Percentiles rank a stretch among this genome's conserved stretches.
Evolutionary conservation across 345 rosid genomes (phyloP).

Genomic region (Geranium rotundifolium): DNA sequence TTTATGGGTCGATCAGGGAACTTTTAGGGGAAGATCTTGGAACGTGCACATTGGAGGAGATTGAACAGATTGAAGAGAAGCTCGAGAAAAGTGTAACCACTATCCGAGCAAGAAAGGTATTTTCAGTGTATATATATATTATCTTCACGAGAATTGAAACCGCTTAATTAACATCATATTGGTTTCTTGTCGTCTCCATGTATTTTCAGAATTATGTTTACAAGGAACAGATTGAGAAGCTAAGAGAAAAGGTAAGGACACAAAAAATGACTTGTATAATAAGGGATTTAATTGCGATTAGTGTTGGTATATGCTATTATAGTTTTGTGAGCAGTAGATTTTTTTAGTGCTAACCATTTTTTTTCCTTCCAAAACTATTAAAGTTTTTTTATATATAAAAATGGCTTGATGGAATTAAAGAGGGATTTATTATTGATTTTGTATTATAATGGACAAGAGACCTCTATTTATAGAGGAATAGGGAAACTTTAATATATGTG

Average conservation of each 20-base stretch:
- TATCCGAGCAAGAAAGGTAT: slow-evolving; percentile 1
- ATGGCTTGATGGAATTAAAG: too few species aligned
- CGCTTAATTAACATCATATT: neutral
- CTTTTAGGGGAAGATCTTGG: neutral
- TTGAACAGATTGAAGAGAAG: neutral
- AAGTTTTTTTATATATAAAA: too few species aligned
- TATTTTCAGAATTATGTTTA: neutral
- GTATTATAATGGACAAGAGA: too few species aligned
- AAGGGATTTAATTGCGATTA: too few species aligned
- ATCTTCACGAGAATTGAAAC: neutral
- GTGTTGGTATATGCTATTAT: too few species aligned
- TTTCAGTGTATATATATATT: neutral
- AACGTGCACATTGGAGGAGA: neutral
- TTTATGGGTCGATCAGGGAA: neutral
- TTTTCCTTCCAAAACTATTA: too few species aligned
- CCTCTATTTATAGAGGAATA: too few species aligned
- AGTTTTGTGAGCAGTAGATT: too few species aligned
- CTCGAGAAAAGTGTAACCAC: slow-evolving; percentile 1
- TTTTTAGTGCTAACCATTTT: too few species aligned
- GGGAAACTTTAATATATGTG: too few species aligned
- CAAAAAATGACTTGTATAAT: neutral
- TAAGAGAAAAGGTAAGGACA: neutral
- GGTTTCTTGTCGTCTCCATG: too few species aligned
- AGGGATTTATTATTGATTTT: too few species aligned
- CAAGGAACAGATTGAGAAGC: neutral